Conservation (phyloP, 1,139 yeast species). For the Pichia sp. region DNA sequence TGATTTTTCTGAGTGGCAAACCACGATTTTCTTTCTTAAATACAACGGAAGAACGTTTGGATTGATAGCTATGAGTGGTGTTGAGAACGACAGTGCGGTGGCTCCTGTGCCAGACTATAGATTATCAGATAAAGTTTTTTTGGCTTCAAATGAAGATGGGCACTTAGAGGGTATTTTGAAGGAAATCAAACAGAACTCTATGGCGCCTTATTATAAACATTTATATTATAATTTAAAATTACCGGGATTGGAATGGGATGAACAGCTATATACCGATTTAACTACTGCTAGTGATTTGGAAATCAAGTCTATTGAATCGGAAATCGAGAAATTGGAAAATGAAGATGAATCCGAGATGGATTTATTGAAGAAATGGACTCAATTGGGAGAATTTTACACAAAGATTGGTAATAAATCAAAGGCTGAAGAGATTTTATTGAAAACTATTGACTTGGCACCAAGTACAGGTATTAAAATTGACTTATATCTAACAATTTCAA, state of each 20-base stretch:
- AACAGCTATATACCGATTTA: slow-evolving; percentile 43
- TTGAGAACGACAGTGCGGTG: not conserved
- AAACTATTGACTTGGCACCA: slow-evolving; percentile 73
- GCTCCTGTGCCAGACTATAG: slow-evolving; percentile 69
- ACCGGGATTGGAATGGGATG: slow-evolving; percentile 45
- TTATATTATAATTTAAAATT: slow-evolving; percentile 43
- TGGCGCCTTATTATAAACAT: slow-evolving; percentile 82
- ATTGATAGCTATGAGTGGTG: not conserved
- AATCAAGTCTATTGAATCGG: slow-evolving; percentile 48
- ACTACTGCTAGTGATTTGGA: slow-evolving; percentile 45
- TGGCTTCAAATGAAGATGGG: slow-evolving; percentile 25
- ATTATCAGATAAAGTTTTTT: slow-evolving; percentile 71
- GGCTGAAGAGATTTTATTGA: slow-evolving; percentile 64
- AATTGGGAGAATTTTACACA: slow-evolving; percentile 84
- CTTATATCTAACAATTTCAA: slow-evolving; percentile 65
- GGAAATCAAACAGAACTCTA: slow-evolving; percentile 48
- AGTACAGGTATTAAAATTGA: slow-evolving; percentile 90
- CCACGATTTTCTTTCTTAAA: too few relatives aligned
- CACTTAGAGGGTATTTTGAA: slow-evolving; percentile 37
- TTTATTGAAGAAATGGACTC: slow-evolving; percentile 64
- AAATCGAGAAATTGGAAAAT: slow-evolving; percentile 67
- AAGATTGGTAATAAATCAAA: slow-evolving; percentile 70
- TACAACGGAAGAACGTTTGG: too few relatives aligned
- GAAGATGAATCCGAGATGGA: slow-evolving; percentile 91
- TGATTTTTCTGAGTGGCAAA: too few relatives aligned